Conservation (phyloP, 768 basidiomycete genomes). For the Kwoniella newhampshirensis region DNA sequence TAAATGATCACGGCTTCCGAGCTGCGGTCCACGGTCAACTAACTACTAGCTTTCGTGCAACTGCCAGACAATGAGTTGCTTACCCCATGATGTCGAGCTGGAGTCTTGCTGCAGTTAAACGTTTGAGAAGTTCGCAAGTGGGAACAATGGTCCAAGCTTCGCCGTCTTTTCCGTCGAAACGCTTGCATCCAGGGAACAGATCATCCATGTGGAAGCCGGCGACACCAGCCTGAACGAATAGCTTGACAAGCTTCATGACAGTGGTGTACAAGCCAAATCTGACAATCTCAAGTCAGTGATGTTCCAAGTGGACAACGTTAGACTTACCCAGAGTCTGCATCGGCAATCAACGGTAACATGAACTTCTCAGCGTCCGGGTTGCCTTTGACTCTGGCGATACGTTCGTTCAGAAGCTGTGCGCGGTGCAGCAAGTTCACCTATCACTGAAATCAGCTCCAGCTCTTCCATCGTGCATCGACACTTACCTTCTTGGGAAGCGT, state of each 20-base stretch:
- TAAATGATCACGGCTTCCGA: conserved; percentile 65
- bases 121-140: conserved; percentile 77
- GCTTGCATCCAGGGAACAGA: conserved; percentile 85
- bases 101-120: conserved; percentile 80
- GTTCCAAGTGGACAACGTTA: conserved; percentile 54
- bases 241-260: conserved; percentile 89
- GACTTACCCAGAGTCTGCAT: conserved; percentile 92
- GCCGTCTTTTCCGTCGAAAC: conserved; percentile 72
- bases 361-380: conserved; percentile 44
- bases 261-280: conserved; percentile 59
- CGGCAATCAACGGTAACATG: conserved; percentile 80
- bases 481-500: conserved; percentile 96
- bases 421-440: conserved; percentile 61
- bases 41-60: too few relatives aligned
- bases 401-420: conserved; percentile 87
- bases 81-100: conserved; percentile 87
- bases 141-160: conserved; percentile 91
- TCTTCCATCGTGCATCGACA: conserved; percentile 55
- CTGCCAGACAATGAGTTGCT: too few relatives aligned
- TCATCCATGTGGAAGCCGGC: conserved; percentile 91
- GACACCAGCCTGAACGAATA: conserved; percentile 94
- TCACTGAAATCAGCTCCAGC: too few relatives aligned
- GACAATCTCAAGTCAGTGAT: too few relatives aligned
- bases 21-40: too few relatives aligned
- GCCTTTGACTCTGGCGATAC: conserved; percentile 44